These are phyloP conservation scores for Trifolium pratense DNA, from an alignment of 306 rosid genomes.

Conservation along the genomic window DNA sequence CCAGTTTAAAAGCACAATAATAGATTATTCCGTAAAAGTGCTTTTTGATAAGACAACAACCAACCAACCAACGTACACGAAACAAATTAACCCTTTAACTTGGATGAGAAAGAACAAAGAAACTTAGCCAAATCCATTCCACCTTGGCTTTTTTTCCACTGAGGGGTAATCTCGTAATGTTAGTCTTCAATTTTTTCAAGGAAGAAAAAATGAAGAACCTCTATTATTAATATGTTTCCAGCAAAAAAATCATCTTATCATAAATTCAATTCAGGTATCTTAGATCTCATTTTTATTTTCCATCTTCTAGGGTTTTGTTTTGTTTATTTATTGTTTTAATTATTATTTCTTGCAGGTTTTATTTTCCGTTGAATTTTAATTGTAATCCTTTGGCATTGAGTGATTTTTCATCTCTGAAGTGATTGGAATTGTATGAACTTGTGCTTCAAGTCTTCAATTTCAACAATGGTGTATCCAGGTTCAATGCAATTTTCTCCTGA, in stretches of 20 bases:
- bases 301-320: slow-evolving; percentile 53
- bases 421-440: slow-evolving; percentile 40
- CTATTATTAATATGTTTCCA: slow-evolving; percentile 8
- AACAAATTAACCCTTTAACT: background rate
- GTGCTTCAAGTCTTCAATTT: slow-evolving; percentile 40
- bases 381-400: slow-evolving; percentile 21
- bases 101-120: background rate
- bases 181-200: background rate
- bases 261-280: slow-evolving; percentile 20
- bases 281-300: slow-evolving; percentile 13
- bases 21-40: slow-evolving; percentile 36
- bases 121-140: slow-evolving; percentile 18
- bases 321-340: background rate
- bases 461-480: slow-evolving; percentile 64
- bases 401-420: slow-evolving; percentile 39
- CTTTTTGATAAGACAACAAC: slow-evolving; percentile 45
- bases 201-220: background rate
- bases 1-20: background rate
- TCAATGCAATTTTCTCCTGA: slow-evolving; percentile 63
- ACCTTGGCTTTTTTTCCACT: slow-evolving; percentile 28
- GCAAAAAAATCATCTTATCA: background rate
- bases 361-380: background rate
- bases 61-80: slow-evolving; percentile 34
- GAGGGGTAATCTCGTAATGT: slow-evolving; percentile 7
- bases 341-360: slow-evolving; percentile 26